Evolutionary conservation across 2,329 filamentous ascomycete genomes (phyloP).

Genomic region (Aspergillus felis): DNA sequence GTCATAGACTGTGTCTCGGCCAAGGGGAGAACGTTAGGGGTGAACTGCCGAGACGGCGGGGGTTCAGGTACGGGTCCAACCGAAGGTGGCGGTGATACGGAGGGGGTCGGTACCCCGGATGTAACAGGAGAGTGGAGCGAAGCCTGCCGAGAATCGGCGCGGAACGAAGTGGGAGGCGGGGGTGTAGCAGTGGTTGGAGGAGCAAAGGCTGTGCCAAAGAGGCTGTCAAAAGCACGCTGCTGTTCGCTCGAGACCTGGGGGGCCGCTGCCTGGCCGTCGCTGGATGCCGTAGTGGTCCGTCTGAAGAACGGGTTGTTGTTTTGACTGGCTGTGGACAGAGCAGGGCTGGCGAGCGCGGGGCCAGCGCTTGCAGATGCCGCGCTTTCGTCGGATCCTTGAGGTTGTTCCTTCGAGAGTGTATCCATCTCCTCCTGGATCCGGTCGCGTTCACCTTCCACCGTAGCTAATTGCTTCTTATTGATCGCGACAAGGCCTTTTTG

Average conservation of each 20-base stretch:
- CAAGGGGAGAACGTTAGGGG: conserved; percentile 71
- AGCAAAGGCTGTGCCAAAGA: conserved; percentile 70
- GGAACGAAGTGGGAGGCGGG: conserved; percentile 59
- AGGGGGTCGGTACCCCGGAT: conserved; percentile 56
- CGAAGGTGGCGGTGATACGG: conserved; percentile 56
- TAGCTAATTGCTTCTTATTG: conserved; percentile 95
- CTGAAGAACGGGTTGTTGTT: conserved; percentile 96
- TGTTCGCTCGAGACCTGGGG: conserved; percentile 42
- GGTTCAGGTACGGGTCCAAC: conserved; percentile 30
- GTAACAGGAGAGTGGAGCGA: conserved; percentile 42
- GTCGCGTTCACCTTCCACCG: conserved; percentile 82
- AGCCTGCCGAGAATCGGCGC: conserved; percentile 47
- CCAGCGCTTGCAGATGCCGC: conserved; percentile 31
- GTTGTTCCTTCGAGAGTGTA: conserved; percentile 58
- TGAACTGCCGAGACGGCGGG: conserved; percentile 72
- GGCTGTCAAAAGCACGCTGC: conserved; percentile 75
- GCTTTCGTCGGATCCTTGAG: conserved; percentile 52
- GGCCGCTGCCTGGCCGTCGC: conserved; percentile 47
- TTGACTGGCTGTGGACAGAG: conserved; percentile 56
- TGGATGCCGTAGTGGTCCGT: conserved; percentile 46
- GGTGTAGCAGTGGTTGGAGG: conserved; percentile 43
- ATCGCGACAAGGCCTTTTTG: conserved; percentile 96
- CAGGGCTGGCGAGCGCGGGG: conserved; percentile 63
- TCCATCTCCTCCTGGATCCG: conserved; percentile 78
- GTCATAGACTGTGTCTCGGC: conserved; percentile 64